Base-by-base conservation (phyloP, 2,329 filamentous ascomycete genomes). In the Monilinia fructigena region DNA sequence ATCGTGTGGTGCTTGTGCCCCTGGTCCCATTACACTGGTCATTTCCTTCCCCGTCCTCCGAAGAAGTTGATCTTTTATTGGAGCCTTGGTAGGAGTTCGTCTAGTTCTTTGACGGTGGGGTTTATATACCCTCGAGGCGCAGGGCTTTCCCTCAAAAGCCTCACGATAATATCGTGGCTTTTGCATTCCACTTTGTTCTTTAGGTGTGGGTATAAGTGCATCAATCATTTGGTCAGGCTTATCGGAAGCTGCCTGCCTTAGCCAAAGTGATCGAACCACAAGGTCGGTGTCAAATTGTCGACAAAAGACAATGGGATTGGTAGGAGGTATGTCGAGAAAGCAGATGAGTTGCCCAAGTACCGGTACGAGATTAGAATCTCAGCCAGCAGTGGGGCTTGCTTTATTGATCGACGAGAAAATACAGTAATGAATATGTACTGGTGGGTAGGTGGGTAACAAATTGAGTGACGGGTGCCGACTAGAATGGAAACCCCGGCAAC, bases 61-160 rank as follows among this genome's bases (percentile, higher is more conserved):
- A 10, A 53, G 20, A 20, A 65, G 45, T 10, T 63, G 61, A 28
- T 53, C 65, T 55, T 68, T 71, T 23, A 40, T 35, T 60, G 35
- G 67, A 40, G 28, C 8, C 50, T 71, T 63, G 6, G 47, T 70
- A 62, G 64, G 48, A 12, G 69, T 66, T 35, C 42, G 40, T 66
- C 72, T 70, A 55, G 66, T 55, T 55, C 72, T 70, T 68, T 74
- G 72, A 59, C 73, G 68, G 10, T 68, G 68, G n/a, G 70, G 68
- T 67, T 65, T 70, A 61, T 66, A 75, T 58, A 71, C 72, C 66
- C 73, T 72, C 60, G 70, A 71, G 62, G 62, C 67, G 18, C 52
- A 65, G 40, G 69, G 68, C 68, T 69, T 67, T 58, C 68, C 45
- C 38, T 72, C 70, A 56, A 69, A 67, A 23, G 60, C 26, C 48